Evolutionary conservation across 129 eudicot species (phyloP), one percentile per base, ranked within the genome.

Genomic region (Flaveria brownii): DNA sequence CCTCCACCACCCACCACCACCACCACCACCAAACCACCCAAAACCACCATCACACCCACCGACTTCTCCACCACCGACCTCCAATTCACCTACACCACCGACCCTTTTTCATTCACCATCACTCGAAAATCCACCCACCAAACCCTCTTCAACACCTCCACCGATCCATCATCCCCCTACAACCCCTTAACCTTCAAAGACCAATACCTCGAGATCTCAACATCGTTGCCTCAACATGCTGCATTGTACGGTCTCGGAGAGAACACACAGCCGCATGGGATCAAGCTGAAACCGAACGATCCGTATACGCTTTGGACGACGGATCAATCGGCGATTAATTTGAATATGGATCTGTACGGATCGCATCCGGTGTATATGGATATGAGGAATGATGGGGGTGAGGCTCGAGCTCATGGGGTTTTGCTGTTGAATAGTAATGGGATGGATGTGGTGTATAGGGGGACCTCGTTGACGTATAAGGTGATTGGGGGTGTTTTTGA

Each of bases 321-420:
- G 22, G 99, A 95, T 70, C 66, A 81, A 0, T 91, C 99, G 2
- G 97, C 97, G 14, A 91, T 95, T 73, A 91, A 91, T 42, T 72
- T 95, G 23, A 95, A 95, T 36, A 80, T 85, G 65, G 99, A 95
- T 80, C 16, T 95, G 61, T 95, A 95, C 25, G 99, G 99, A 75
- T 91, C 99, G 0, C 99, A 95, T 75, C 99, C 99, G 20, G 89
- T 95, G 83, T 95, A 95, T 69, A 95, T 95, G 99, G 99, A 95
- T 84, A 74, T 95, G 70, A 89, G 99, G 80, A 88, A 88, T 69
- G 85, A 76, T 72, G 85, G 83, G 0, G 97, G 93, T 51, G 75
- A 74, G 79, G 85, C 83, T 2, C 74, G 28, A 23, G 92, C 91
- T 3, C 99, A 95, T 82, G 97, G 86, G 16, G 99, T 95, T 42